These are phyloP conservation scores for Endothia cerciana DNA, from an alignment of 2,329 filamentous ascomycete genomes.

Conservation along the genomic window DNA sequence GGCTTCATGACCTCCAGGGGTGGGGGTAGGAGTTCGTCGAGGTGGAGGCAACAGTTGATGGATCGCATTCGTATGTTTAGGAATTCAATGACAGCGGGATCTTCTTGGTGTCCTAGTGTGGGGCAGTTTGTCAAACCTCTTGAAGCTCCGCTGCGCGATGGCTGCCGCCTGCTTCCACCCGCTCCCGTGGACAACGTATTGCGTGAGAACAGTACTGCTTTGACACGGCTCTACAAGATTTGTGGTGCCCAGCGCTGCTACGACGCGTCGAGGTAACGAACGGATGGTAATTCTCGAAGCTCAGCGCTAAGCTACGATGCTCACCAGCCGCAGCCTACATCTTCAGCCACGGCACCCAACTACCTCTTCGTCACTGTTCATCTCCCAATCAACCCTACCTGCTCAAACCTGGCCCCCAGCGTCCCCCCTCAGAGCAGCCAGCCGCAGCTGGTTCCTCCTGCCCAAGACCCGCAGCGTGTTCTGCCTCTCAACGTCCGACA, in stretches of 20 bases:
- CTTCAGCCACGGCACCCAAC: background rate
- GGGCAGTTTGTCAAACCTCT: background rate
- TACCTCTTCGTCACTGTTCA: background rate
- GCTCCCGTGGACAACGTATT: background rate
- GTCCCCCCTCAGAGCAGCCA: slow-evolving; percentile 56
- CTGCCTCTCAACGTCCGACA: slow-evolving; percentile 69
- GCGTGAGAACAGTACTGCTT: background rate
- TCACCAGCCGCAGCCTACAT: background rate
- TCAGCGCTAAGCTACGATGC: background rate
- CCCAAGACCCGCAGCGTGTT: slow-evolving; percentile 70
- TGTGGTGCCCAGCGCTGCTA: background rate
- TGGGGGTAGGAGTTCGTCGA: slow-evolving; percentile 3
- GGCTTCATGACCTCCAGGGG: background rate
- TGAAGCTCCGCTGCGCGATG: background rate
- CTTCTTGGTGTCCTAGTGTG: background rate
- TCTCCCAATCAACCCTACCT: background rate
- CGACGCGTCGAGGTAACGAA: background rate
- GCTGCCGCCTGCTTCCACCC: background rate
- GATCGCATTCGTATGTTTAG: background rate
- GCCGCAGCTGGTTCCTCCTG: slow-evolving; percentile 67
- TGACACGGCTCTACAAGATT: background rate
- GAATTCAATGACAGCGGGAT: slow-evolving; percentile 5
- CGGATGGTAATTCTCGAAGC: background rate
- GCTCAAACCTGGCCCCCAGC: slow-evolving; percentile 29
- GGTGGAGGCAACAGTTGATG: background rate